Conservation (phyloP, 2,329 filamentous ascomycete genomes). For the Cercospora zeae-maydis region DNA sequence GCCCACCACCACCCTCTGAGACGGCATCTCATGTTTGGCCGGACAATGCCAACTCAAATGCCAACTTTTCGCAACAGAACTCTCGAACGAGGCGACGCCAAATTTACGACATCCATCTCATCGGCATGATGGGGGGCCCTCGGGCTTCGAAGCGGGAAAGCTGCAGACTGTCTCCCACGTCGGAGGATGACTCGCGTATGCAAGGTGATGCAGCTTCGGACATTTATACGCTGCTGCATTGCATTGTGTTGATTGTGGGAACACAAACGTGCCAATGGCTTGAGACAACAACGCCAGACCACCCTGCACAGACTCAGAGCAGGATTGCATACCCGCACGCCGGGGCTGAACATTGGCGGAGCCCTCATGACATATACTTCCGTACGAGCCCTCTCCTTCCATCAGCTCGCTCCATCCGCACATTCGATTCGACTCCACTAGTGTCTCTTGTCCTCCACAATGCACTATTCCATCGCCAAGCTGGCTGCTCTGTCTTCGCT, state of each 20-base stretch:
- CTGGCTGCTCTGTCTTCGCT: neutral
- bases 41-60: neutral
- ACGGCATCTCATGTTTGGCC: neutral
- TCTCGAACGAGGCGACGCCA: neutral
- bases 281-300: neutral
- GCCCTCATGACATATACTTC: neutral
- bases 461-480: neutral
- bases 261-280: neutral
- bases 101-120: neutral
- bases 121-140: neutral
- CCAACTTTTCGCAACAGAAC: neutral
- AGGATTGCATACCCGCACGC: neutral
- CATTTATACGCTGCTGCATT: slow-evolving; percentile 3
- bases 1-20: neutral
- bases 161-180: neutral
- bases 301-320: neutral
- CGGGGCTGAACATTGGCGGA: neutral
- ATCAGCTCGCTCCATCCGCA: neutral
- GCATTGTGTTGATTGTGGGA: neutral
- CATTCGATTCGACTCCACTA: neutral
- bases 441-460: neutral
- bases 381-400: neutral
- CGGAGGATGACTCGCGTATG: neutral
- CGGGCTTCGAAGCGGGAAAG: neutral
- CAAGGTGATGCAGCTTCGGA: neutral